Conservation (phyloP, 148 eudicot genomes). For the Agrostemma githago region DNA sequence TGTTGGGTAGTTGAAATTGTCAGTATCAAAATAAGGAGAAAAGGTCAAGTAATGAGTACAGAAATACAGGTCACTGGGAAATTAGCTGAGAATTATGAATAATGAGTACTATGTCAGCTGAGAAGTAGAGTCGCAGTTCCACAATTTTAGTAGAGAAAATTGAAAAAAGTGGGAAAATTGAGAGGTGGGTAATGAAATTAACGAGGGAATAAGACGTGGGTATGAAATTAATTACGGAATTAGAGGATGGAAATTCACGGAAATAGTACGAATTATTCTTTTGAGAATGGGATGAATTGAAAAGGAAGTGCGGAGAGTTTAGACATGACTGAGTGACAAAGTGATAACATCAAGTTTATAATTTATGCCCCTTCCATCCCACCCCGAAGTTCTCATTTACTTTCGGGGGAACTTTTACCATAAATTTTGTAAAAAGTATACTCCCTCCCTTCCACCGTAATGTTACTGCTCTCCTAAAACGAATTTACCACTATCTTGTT, state of each 20-base stretch:
- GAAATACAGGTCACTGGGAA: constrained; percentile 25
- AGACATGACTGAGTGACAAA: no score
- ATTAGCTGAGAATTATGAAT: constrained; percentile 26
- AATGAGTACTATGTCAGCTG: constrained; percentile 39
- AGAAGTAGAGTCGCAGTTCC: constrained; percentile 2
- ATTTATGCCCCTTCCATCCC: no score
- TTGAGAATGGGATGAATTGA: not conserved
- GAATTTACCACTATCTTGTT: no score
- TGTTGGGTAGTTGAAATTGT: not conserved
- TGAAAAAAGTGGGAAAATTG: not conserved
- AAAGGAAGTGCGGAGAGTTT: no score
- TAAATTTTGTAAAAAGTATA: no score
- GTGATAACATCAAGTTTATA: no score
- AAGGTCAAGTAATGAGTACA: constrained; percentile 35
- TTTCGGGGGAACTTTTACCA: no score
- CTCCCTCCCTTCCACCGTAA: no score
- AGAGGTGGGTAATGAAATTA: constrained; percentile 8
- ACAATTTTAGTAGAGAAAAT: not conserved
- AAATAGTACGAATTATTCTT: not conserved
- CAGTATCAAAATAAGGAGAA: constrained; percentile 48
- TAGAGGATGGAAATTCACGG: not conserved
- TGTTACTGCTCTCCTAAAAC: no score
- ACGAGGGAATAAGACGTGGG: not conserved
- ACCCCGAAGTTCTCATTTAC: no score
- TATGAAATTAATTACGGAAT: not conserved